These are phyloP conservation scores for Thelephora terrestris DNA, from an alignment of 1,284 basidiomycete species.

Conservation along the genomic window DNA sequence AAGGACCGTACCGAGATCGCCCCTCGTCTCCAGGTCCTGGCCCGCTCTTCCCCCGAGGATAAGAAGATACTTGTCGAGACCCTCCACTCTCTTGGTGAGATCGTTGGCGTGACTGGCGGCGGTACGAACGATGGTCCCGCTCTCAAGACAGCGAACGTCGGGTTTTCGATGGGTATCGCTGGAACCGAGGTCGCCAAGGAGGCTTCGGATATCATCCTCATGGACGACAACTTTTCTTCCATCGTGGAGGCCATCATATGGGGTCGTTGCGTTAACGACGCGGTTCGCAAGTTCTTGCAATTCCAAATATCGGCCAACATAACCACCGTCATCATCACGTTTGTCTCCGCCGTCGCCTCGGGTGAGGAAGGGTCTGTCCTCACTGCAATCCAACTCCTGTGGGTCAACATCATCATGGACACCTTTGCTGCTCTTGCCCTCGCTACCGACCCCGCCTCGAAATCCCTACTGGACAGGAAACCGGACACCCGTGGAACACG, in stretches of 20 bases:
- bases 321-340: slow-evolving; percentile 91
- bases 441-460: slow-evolving; percentile 87
- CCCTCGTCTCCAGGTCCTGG: slow-evolving; percentile 68
- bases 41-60: slow-evolving; percentile 96
- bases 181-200: slow-evolving; percentile 99
- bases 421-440: slow-evolving; percentile 96
- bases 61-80: slow-evolving; percentile 91
- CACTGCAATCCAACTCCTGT: no score
- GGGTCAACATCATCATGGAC: slow-evolving; percentile 98
- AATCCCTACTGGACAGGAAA: slow-evolving; percentile 71
- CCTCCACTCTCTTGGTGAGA: slow-evolving; percentile 81
- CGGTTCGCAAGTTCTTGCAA: slow-evolving; percentile 95
- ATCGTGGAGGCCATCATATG: slow-evolving; percentile 98
- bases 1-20: no score
- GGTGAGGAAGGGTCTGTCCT: no score
- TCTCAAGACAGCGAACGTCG: slow-evolving; percentile 89
- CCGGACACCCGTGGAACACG: slow-evolving; percentile 86
- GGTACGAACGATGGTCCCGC: slow-evolving; percentile 98
- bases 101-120: slow-evolving; percentile 96
- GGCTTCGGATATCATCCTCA: no score
- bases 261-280: slow-evolving; percentile 97
- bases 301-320: slow-evolving; percentile 98
- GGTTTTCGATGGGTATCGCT: slow-evolving; percentile 97
- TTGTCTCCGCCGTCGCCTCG: slow-evolving; percentile 84
- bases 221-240: slow-evolving; percentile 95